Percentiles rank a stretch among this genome's conserved stretches.
Conservation (phyloP, 257 asterid genomes). For the Ophiorrhiza pumila region DNA sequence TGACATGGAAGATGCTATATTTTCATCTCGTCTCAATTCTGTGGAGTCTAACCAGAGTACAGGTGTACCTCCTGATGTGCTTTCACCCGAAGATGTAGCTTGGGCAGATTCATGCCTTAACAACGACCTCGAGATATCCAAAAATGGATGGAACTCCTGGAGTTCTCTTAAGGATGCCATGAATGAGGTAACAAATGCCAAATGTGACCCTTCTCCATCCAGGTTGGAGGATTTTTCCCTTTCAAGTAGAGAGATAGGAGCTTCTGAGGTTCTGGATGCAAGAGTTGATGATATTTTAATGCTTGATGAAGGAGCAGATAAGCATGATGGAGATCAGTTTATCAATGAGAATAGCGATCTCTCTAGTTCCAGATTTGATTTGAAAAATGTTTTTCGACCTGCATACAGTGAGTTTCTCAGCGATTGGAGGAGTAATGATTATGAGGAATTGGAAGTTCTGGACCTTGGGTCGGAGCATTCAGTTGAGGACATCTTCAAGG, state of each 20-base stretch:
- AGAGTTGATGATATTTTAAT: slow-evolving; percentile 12
- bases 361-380: slow-evolving; percentile 37
- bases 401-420: slow-evolving; percentile 42
- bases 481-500: slow-evolving; percentile 36
- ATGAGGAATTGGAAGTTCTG: slow-evolving; percentile 31
- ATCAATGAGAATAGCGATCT: slow-evolving; percentile 25
- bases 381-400: slow-evolving; percentile 48
- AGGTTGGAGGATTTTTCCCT: slow-evolving; percentile 15
- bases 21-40: slow-evolving; percentile 16
- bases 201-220: slow-evolving; percentile 17
- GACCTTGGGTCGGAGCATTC: slow-evolving; percentile 28
- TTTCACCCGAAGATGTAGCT: slow-evolving; percentile 50
- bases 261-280: slow-evolving; percentile 19
- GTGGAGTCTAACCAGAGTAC: slow-evolving; percentile 21
- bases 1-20: slow-evolving; percentile 21
- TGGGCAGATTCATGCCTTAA: slow-evolving; percentile 76
- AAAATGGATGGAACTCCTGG: slow-evolving; percentile 34
- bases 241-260: slow-evolving; percentile 9
- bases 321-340: slow-evolving; percentile 12
- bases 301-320: slow-evolving; percentile 21
- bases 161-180: slow-evolving; percentile 37
- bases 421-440: slow-evolving; percentile 28
- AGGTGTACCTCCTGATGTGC: slow-evolving; percentile 25
- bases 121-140: slow-evolving; percentile 40
- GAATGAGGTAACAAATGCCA: slow-evolving; percentile 25